These are phyloP conservation scores for Fusarium devonianum DNA, from an alignment of 2,329 filamentous ascomycete species.

Conservation along the genomic window DNA sequence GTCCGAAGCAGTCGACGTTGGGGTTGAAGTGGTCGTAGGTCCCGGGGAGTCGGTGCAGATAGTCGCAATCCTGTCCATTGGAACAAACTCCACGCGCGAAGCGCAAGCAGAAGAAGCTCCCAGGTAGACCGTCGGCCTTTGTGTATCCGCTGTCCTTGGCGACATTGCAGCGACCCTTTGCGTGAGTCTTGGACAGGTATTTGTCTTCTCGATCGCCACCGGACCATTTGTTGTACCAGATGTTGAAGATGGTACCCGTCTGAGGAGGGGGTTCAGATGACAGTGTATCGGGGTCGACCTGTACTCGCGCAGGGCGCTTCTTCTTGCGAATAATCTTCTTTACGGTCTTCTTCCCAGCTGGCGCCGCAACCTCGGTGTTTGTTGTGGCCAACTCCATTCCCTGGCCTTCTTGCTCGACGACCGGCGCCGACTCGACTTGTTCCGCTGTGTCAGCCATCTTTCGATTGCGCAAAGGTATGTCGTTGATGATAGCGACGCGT, in stretches of 20 bases:
- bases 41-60: slow-evolving; percentile 86
- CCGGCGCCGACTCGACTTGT: slow-evolving; percentile 38
- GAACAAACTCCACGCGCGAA: slow-evolving; percentile 85
- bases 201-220: slow-evolving; percentile 95
- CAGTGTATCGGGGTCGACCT: slow-evolving; percentile 85
- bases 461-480: slow-evolving; percentile 1
- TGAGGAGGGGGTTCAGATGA: slow-evolving; percentile 87
- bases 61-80: slow-evolving; percentile 91
- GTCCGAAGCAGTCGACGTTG: slow-evolving; percentile 87
- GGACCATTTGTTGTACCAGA: slow-evolving; percentile 99
- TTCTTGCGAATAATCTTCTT: slow-evolving; percentile 95
- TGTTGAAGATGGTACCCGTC: slow-evolving; percentile 92
- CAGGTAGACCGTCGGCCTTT: slow-evolving; percentile 75
- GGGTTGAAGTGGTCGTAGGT: slow-evolving; percentile 91
- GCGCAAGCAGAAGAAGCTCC: slow-evolving; percentile 91
- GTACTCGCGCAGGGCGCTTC: slow-evolving; percentile 84
- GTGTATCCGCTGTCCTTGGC: slow-evolving; percentile 82
- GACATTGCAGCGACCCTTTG: slow-evolving; percentile 86
- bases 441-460: slow-evolving; percentile 46
- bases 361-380: slow-evolving; percentile 55
- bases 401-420: slow-evolving; percentile 39
- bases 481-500: slow-evolving; percentile 34
- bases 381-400: slow-evolving; percentile 48
- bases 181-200: slow-evolving; percentile 81
- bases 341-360: slow-evolving; percentile 65